These are phyloP conservation scores for Penicillium italicum DNA, from an alignment of 2,329 filamentous ascomycete species.

Conservation along the genomic window DNA sequence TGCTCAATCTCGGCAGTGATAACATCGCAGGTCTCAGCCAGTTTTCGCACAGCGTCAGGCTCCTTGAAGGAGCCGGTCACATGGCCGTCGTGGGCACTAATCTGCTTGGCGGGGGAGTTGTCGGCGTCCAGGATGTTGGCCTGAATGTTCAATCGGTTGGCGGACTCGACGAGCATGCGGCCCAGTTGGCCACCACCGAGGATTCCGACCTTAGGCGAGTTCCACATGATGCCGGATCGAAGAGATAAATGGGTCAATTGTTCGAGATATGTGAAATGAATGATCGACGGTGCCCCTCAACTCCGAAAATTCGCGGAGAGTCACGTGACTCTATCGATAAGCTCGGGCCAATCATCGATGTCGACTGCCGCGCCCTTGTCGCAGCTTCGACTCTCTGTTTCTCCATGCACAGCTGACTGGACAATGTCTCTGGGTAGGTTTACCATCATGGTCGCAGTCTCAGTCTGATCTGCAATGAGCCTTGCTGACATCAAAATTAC, in stretches of 20 bases:
- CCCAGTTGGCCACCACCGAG: conserved; percentile 72
- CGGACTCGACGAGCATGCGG: conserved; percentile 90
- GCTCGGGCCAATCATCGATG: conserved; percentile 18
- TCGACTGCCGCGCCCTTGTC: conserved; percentile 8
- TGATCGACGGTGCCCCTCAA: conserved; percentile 21
- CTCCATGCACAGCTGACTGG: conserved; percentile 12
- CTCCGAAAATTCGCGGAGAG: conserved; percentile 24
- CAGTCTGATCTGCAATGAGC: not conserved
- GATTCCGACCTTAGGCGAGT: conserved; percentile 48
- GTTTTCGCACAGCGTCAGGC: conserved; percentile 68
- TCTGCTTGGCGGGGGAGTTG: conserved; percentile 77
- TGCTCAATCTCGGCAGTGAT: conserved; percentile 95
- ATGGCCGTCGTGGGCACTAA: conserved; percentile 70
- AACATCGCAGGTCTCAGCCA: conserved; percentile 74
- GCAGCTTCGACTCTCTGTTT: conserved; percentile 15
- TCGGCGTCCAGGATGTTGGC: conserved; percentile 75
- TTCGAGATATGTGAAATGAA: not conserved
- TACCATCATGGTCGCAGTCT: not conserved
- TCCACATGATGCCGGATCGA: conserved; percentile 33
- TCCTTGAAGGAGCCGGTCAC: conserved; percentile 87
- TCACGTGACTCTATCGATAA: conserved; percentile 25
- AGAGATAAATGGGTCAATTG: conserved; percentile 7
- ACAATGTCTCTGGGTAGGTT: conserved; percentile 36
- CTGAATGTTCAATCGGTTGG: conserved; percentile 71
- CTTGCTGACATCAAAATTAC: conserved; percentile 8